Percentiles rank a stretch among this genome's conserved stretches.
These are phyloP conservation scores for Gnetum montanum DNA, from an alignment of 75 land plant genomes.

Conservation along the genomic window DNA sequence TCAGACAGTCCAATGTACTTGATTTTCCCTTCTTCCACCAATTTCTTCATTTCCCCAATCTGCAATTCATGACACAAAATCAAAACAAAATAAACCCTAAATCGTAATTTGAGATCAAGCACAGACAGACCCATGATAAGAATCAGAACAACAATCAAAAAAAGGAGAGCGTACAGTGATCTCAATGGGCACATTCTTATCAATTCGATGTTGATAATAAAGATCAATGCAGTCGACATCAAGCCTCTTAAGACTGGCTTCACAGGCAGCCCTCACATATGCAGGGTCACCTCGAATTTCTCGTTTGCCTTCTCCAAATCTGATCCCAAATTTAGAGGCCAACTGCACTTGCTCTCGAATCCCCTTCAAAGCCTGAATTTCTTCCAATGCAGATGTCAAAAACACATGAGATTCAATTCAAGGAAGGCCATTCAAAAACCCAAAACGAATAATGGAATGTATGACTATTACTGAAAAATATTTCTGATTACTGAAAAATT, in stretches of 20 bases:
- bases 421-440: conserved; percentile 4
- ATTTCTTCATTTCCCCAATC: conserved; percentile 37
- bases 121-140: too few species aligned
- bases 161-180: too few species aligned
- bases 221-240: too few species aligned
- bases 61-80: background rate
- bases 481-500: background rate
- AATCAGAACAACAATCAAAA: too few species aligned
- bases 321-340: conserved; percentile 28
- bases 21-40: conserved; percentile 46
- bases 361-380: conserved; percentile 39
- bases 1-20: conserved; percentile 47
- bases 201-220: too few species aligned
- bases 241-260: too few species aligned
- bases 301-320: background rate
- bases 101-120: too few species aligned
- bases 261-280: too few species aligned
- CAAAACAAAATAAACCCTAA: background rate
- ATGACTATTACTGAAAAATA: background rate
- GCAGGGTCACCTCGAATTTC: conserved; percentile 33
- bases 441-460: background rate
- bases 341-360: conserved; percentile 23
- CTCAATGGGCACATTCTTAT: too few species aligned
- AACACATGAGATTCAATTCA: conserved; percentile 3
- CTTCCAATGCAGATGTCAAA: too few species aligned